These are phyloP conservation scores for Berkeleyomyces rouxiae DNA, from an alignment of 2,329 filamentous ascomycete genomes.

Conservation along the genomic window DNA sequence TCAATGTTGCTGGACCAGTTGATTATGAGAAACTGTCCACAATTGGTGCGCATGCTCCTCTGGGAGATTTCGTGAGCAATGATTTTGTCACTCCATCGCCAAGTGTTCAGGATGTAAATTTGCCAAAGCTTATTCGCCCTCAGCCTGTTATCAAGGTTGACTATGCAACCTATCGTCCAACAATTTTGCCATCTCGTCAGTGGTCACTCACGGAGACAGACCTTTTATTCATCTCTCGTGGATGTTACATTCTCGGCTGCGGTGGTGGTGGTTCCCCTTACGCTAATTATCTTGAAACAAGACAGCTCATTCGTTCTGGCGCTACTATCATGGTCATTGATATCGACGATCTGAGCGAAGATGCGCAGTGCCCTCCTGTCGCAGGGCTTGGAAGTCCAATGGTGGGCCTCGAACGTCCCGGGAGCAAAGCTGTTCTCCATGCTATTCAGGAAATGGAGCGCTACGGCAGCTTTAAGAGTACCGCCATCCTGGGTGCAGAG, in stretches of 20 bases:
- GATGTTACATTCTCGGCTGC: slow-evolving; percentile 18
- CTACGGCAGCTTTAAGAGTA: slow-evolving; percentile 20
- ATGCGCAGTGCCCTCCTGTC: slow-evolving; percentile 16
- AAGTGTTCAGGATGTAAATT: not conserved
- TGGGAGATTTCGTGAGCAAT: not conserved
- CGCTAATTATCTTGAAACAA: slow-evolving; percentile 15
- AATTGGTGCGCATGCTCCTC: slow-evolving; percentile 6
- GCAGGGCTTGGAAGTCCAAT: slow-evolving; percentile 16
- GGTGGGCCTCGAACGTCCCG: slow-evolving; percentile 16
- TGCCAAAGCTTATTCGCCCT: not conserved
- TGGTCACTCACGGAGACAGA: slow-evolving; percentile 17
- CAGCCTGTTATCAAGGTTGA: slow-evolving; percentile 18
- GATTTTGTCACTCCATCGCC: not conserved
- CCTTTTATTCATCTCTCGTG: slow-evolving; percentile 16
- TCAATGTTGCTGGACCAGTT: slow-evolving; percentile 16
- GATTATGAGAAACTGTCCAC: slow-evolving; percentile 15
- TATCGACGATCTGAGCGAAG: slow-evolving; percentile 15
- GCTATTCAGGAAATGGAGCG: slow-evolving; percentile 33
- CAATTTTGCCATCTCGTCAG: slow-evolving; percentile 19
- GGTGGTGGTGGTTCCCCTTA: slow-evolving; percentile 17
- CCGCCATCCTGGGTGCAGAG: slow-evolving; percentile 15
- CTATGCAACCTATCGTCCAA: slow-evolving; percentile 30
- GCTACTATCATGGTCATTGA: slow-evolving; percentile 16
- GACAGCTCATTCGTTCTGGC: slow-evolving; percentile 15
- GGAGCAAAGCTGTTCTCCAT: slow-evolving; percentile 24